phyloP scores from a whole-genome alignment of 768 basidiomycete species.

The Lactifluus pinguis region DNA sequence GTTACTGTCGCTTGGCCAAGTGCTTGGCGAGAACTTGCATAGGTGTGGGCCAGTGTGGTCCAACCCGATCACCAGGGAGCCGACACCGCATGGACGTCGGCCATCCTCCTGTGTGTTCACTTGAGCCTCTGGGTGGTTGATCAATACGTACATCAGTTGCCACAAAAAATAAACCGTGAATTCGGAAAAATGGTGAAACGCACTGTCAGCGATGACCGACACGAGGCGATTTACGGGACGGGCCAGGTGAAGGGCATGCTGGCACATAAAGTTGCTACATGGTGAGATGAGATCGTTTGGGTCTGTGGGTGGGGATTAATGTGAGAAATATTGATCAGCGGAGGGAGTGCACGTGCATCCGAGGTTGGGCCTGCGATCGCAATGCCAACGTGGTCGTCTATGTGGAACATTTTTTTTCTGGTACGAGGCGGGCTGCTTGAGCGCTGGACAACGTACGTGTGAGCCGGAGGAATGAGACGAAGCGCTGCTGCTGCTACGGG shows the following conservation, averaged over 20 bases:
- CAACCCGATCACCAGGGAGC: conserved; percentile 93
- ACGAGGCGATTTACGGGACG: conserved; percentile 88
- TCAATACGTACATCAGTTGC: too few species aligned
- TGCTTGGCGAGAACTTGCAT: conserved; percentile 96
- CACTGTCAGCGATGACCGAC: conserved; percentile 91
- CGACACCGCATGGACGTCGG: conserved; percentile 93
- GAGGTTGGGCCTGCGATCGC: conserved; percentile 96
- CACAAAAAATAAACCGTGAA: too few species aligned
- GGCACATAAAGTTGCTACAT: conserved; percentile 93
- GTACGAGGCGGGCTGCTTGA: conserved; percentile 97
- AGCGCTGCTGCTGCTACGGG: neutral
- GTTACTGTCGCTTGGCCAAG: conserved; percentile 95
- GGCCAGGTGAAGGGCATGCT: conserved; percentile 94
- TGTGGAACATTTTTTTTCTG: conserved; percentile 99
- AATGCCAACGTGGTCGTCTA: conserved; percentile 99
- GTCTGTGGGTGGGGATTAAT: too few species aligned
- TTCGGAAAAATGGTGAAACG: conserved; percentile 35
- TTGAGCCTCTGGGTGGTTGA: conserved; percentile 73
- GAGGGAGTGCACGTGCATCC: conserved; percentile 97
- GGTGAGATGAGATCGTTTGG: too few species aligned
- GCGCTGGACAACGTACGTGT: conserved; percentile 44
- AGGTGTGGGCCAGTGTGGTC: conserved; percentile 95
- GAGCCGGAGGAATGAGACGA: neutral
- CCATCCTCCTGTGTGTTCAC: conserved; percentile 99
- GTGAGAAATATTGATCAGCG: conserved; percentile 19